A percentile compares a stretch with the other conserved stretches of the same genome.
These are phyloP conservation scores for Bocquillonia castaneifolia DNA, from an alignment of 441 rosid species.

Conservation along the genomic window DNA sequence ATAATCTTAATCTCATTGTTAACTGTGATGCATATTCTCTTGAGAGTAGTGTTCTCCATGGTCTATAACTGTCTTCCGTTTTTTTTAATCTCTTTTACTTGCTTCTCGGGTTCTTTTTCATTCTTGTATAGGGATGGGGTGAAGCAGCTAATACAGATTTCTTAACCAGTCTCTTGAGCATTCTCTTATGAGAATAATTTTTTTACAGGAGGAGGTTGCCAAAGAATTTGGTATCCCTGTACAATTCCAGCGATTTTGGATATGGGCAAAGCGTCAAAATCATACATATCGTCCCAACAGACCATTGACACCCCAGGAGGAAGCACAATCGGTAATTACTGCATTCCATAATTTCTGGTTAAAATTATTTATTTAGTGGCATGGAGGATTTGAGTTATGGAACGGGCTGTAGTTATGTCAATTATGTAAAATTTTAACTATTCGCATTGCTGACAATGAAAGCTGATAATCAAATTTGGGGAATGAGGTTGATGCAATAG, in stretches of 20 bases:
- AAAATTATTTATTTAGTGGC: background rate
- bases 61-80: background rate
- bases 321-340: conserved; percentile 64
- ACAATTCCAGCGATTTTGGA: conserved; percentile 84
- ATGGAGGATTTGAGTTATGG: background rate
- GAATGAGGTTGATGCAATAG: no score
- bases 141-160: conserved; percentile 2
- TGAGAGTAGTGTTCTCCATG: background rate
- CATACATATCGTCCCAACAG: conserved; percentile 97
- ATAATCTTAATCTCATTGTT: background rate
- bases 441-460: no score
- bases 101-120: background rate
- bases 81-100: background rate
- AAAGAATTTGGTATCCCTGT: conserved; percentile 88
- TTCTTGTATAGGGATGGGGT: background rate
- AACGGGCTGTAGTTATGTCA: background rate
- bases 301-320: conserved; percentile 77
- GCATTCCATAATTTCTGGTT: background rate
- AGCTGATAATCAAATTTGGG: no score
- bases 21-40: background rate
- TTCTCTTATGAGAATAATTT: background rate
- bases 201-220: conserved; percentile 79
- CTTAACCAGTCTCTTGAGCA: background rate
- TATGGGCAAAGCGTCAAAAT: conserved; percentile 97
- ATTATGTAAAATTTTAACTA: background rate